Evolutionary conservation across 2,329 filamentous ascomycete species (phyloP), one percentile per base, ranked within the genome.

Genomic region (Diaporthe destruens): DNA sequence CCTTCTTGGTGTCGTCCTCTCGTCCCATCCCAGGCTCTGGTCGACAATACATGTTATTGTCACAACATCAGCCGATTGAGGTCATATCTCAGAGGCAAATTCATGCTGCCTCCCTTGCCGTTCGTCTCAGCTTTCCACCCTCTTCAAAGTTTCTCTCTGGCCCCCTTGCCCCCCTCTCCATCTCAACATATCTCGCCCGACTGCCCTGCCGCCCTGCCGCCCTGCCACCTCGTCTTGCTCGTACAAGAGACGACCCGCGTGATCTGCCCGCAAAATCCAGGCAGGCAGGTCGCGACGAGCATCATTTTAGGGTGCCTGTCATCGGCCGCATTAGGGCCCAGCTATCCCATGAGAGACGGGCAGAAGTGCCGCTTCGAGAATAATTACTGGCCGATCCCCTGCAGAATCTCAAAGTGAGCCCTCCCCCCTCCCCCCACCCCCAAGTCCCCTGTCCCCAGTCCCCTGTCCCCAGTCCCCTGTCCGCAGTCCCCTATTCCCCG

Each of bases 291-390:
- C 61, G 61, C 61, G 39, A 70, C 44, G 57, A 69, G 66, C 54
- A 69, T 69, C 66, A 69, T 44, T 69, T 69, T 53, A 70, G 67
- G 67, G 67, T 70, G 32, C 54, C 55, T 56, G 67, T 59, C 67
- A 61, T 39, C 54, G 42, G 54, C 66, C 42, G 66, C 67, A 59
- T 59, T 39, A 36, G 29, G 39, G 53, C 53, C 39, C 29, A 49
- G 29, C 54, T 25, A 23, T 42, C 66, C 53, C 53, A 29, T 51
- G 42, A 20, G 51, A 23, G 44, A 36, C 54, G 67, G 67, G 29
- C 55, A 59, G 16, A 34, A 53, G 44, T 66, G 61, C 47, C 61
- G 61, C 44, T 66, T 66, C 61, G 61, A 66, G 61, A 53, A 66
- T 66, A 66, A 66, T 25, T 12, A 53, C 61, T 66, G 61, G 61